Evolutionary conservation across 2,329 filamentous ascomycete genomes (phyloP), one percentile per base, ranked within the genome.

Genomic region (Trichoderma atroviride): DNA sequence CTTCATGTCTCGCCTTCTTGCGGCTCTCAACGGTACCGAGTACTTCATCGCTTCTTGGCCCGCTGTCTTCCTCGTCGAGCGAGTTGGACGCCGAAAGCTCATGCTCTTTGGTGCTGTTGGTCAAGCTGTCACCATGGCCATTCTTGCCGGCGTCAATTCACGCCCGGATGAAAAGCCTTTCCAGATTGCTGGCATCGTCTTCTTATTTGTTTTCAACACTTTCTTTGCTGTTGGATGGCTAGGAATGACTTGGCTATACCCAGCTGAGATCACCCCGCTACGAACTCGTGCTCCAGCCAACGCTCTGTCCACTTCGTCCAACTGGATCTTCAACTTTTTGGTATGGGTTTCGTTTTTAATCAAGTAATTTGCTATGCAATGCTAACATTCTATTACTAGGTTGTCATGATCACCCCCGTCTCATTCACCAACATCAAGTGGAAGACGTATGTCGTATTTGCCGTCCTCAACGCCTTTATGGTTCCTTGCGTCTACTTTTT

Each of bases 71-170:
- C 82, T 90, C 31, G 88, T 91, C 47, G 89, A 91, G 77, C 85
- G 86, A 1, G 86, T 90, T 4, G 90, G 90, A 13, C 88, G 91
- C 33, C 85, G 91, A 22, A 86, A 87, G 75, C 85, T 93, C 70
- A 93, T 94, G 89, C 79, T 93, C 22, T 87, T 92, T 71, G 91
- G 91, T 65, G 88, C 87, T 47, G 76, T 84, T 1, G 88, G 88
- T 70, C 88, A 91, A 76, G 88, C 86, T 1, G 81, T 79, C 1
- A 83, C 87, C 63, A 92, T 93, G 91, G 85, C 88, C 2, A 83
- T 92, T 47, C 81, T 88, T 47, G 82, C 84, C 0, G 82, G 83
- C 40, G 81, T 91, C 69, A 88, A 87, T 71, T 85, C 83, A 0
- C 81, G 83, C 69, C 83, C 85, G 60, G 74, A 79, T 4, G 78